Percentiles rank a stretch among this genome's conserved stretches.
Conservation (phyloP, 345 rosid species). For the Reutealis trisperma region DNA sequence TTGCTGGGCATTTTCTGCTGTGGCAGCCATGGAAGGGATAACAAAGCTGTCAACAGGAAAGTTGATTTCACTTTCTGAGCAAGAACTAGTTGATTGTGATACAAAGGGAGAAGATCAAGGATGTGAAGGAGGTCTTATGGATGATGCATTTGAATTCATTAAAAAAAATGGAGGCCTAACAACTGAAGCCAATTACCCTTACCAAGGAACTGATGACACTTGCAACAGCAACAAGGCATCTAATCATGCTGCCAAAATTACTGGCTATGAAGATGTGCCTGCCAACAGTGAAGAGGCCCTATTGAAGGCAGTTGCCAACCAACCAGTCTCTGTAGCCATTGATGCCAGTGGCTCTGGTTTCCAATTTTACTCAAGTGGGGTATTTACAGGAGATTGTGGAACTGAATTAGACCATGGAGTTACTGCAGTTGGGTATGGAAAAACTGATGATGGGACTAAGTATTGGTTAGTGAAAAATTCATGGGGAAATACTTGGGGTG, state of each 20-base stretch:
- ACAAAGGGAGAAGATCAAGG: conserved; percentile 15
- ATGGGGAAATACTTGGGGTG: conserved; percentile 24
- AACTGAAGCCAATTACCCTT: conserved; percentile 34
- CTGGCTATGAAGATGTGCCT: conserved; percentile 18
- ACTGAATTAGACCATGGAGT: conserved; percentile 24
- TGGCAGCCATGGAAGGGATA: conserved; percentile 56
- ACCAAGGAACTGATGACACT: conserved; percentile 5
- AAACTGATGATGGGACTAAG: conserved; percentile 2
- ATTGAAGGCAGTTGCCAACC: conserved; percentile 23
- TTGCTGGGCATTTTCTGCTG: conserved; percentile 59
- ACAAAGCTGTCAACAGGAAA: conserved; percentile 40
- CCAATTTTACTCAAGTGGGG: conserved; percentile 22
- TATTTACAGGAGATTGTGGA: conserved; percentile 21
- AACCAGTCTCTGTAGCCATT: conserved; percentile 28
- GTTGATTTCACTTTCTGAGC: conserved; percentile 46
- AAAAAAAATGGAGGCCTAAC: conserved; percentile 34
- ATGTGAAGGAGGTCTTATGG: conserved; percentile 34
- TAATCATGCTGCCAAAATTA: conserved; percentile 7
- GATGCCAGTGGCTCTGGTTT: conserved; percentile 24
- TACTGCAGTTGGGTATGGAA: conserved; percentile 26
- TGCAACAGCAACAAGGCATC: neutral
- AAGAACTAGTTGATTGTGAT: conserved; percentile 55
- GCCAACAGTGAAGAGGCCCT: conserved; percentile 20
- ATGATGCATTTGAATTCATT: conserved; percentile 33
- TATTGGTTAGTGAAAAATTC: conserved; percentile 29